Evolutionary conservation across 192 early-diverging fungal genomes (phyloP), one percentile per base, ranked within the genome.

Genomic region (Entophlyctis helioformis): DNA sequence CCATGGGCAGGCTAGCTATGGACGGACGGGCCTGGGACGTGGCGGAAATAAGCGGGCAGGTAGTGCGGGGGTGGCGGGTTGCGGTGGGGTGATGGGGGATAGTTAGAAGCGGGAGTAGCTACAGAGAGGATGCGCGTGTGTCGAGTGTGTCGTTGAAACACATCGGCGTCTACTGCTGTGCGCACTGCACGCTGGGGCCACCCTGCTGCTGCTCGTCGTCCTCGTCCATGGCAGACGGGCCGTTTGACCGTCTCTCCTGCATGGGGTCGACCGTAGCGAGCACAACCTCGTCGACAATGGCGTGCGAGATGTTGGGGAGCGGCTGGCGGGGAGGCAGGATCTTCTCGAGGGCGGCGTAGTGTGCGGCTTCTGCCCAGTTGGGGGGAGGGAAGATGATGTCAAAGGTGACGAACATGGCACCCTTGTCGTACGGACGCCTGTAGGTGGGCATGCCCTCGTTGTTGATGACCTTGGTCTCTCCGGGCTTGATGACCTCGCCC

Each of bases 371-470:
- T 29, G 83, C 70, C 83, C 85, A 94, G 77, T 91, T 84, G 42
- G 74, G 38, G 19, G 65, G 60, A 11, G 96, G 96, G 86, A 99
- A 99, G 36, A 78, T 76, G 49, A 99, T 73, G 37, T 83, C 82
- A 55, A 99, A 99, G 55, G 84, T 84, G 62, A 96, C 62, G 58
- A 85, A 95, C 21, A 99, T 64, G 67, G 89, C 89, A 40, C 96
- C 96, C 48, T 80, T 76, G 69, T 91, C 74, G 62, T 67, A 78
- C 21, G 77, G 77, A 32, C 59, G 59, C 44, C 66, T 69, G 62
- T 87, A 82, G 47, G 76, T 78, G 43, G 96, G 96, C 91, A 99
- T 96, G 44, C 96, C 96, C 74, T 98, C 89, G 54, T 76, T 72
- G 44, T 63, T 66, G 39, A 96, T 80, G 39, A 75, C 71, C 79